These are phyloP conservation scores for Lithospermum erythrorhizon DNA, from an alignment of 257 asterid genomes.

Conservation along the genomic window DNA sequence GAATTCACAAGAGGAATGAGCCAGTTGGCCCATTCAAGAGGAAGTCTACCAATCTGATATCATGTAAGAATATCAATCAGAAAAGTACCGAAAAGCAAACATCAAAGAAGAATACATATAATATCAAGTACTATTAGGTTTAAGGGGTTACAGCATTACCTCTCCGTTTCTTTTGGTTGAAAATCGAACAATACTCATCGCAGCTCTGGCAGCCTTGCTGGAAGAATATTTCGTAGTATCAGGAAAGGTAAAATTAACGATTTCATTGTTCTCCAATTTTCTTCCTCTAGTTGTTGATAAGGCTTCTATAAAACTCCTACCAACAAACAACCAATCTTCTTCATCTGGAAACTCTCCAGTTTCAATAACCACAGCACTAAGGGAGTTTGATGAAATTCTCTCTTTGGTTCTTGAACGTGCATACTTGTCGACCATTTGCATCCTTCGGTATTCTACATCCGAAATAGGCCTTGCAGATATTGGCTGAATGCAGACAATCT, in stretches of 20 bases:
- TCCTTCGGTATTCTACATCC: slow-evolving; percentile 20
- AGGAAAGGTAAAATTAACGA: slow-evolving; percentile 69
- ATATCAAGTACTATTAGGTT: neutral
- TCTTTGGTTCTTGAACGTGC: slow-evolving; percentile 3
- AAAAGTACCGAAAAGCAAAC: neutral
- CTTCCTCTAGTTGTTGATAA: slow-evolving; percentile 75
- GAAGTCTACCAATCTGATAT: slow-evolving; percentile 70
- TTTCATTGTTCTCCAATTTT: slow-evolving; percentile 70
- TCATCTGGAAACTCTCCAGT: slow-evolving; percentile 72
- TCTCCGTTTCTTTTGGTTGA: slow-evolving; percentile 73
- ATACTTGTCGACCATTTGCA: slow-evolving; percentile 11
- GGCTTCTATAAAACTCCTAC: slow-evolving; percentile 55
- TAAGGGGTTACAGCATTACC: slow-evolving; percentile 39
- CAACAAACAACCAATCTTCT: slow-evolving; percentile 72
- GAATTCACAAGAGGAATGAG: slow-evolving; percentile 80
- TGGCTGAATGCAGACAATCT: slow-evolving; percentile 32
- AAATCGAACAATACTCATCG: slow-evolving; percentile 61
- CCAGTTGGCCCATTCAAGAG: slow-evolving; percentile 88
- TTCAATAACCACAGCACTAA: slow-evolving; percentile 51
- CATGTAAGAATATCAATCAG: neutral
- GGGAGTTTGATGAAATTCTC: slow-evolving; percentile 18
- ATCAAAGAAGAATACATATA: neutral
- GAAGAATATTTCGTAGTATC: slow-evolving; percentile 13
- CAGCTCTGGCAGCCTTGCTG: slow-evolving; percentile 34
- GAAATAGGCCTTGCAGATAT: slow-evolving; percentile 33